These are phyloP conservation scores for Funneliformis caledonium DNA, from an alignment of 371 early-diverging fungal genomes.

Conservation along the genomic window DNA sequence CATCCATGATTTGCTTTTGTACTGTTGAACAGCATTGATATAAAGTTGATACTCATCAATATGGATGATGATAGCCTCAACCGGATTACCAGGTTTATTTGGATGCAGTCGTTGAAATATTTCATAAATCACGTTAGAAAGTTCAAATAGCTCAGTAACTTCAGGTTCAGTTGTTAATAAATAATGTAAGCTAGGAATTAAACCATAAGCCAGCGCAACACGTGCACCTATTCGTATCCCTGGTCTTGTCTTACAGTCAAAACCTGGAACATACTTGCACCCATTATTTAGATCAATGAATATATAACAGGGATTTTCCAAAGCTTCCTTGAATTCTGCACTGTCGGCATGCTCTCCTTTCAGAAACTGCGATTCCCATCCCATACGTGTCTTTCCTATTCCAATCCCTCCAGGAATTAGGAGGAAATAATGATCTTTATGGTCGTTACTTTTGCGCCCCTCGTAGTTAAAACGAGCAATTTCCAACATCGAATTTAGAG, in stretches of 20 bases:
- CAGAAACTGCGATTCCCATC: conserved; percentile 29
- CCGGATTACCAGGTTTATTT: too few species aligned
- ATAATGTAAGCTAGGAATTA: too few species aligned
- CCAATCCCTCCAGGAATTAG: conserved; percentile 36
- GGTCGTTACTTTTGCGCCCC: not conserved
- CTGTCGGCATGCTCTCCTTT: not conserved
- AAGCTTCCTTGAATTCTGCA: conserved; percentile 3
- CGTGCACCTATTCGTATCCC: conserved; percentile 10
- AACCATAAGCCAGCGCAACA: conserved; percentile 27
- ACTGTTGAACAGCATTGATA: conserved; percentile 28
- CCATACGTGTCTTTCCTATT: conserved; percentile 31
- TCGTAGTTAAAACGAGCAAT: not conserved
- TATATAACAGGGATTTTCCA: conserved; percentile 8
- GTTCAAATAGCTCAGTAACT: too few species aligned
- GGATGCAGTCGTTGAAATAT: too few species aligned
- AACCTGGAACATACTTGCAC: conserved; percentile 19
- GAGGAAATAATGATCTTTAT: conserved; percentile 25
- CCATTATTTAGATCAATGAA: conserved; percentile 26
- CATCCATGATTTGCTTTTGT: conserved; percentile 1
- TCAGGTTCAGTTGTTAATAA: too few species aligned
- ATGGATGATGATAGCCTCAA: conserved; percentile 32
- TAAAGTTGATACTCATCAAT: conserved; percentile 30
- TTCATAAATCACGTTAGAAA: conserved; percentile 34
- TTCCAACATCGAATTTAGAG: not conserved
- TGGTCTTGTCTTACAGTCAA: not conserved